Evolutionary conservation across 345 rosid genomes (phyloP), one percentile per base, ranked within the genome.

Genomic region (Psidium guajava): DNA sequence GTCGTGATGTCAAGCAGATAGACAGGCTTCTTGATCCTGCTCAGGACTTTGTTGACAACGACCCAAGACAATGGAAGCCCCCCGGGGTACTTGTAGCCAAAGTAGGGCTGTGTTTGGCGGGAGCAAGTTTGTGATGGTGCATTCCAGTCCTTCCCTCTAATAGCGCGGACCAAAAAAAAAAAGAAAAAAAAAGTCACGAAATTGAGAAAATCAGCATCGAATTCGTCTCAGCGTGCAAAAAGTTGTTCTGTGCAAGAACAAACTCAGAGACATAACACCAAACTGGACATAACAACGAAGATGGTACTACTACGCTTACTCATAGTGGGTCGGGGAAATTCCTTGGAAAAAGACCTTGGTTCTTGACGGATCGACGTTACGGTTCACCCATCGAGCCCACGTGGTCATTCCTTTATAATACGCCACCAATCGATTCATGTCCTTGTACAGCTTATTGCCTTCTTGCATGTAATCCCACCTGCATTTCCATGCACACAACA

Each of bases 341-440:
- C 94, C 98, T 55, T 93, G 96, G 90, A 94, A 95, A 91, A 95
- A 95, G 87, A 97, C 98, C 85, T 89, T 96, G 83, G 99, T 97
- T 87, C 90, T 91, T 44, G 86, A 61, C 75, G 99, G 94, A 87
- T 96, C 88, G 12, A 97, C 92, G 1, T 91, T 50, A 21, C 82
- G 89, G 87, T 96, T 91, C 52, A 97, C 93, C 99, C 99, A 97
- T 87, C 98, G 91, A 49, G 95, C 96, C 98, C 99, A 97, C 2
- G 99, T 97, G 53, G 96, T 94, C 73, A 97, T 75, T 6, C 97
- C 99, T 90, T 93, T 96, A 86, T 96, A 95, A 82, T 28, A 96
- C 51, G 99, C 99, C 44, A 96, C 54, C 52, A 93, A 84, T 82
- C 98, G 91, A 90, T 97, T 93, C 98, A 96, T 96, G 80, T 97